These are phyloP conservation scores for Kurtzmaniella quercitrusa DNA, from an alignment of 1,139 yeast genomes.

Conservation along the genomic window DNA sequence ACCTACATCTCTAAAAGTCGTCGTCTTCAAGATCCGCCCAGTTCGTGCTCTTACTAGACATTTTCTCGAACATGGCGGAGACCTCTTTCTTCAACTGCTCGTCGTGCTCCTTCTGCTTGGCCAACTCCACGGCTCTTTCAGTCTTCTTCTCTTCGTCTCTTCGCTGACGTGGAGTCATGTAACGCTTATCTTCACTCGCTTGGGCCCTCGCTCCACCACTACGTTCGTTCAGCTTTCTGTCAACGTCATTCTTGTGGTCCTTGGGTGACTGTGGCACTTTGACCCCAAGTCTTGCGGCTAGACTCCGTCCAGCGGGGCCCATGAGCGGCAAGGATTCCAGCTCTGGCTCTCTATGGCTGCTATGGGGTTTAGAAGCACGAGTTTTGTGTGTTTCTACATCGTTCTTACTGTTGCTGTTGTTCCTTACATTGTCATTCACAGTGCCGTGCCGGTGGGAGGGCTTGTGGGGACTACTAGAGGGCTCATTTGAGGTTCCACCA, in stretches of 20 bases:
- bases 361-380: constrained; percentile 7
- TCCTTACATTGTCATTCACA: background rate
- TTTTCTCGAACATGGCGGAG: constrained; percentile 25
- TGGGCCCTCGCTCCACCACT: constrained; percentile 11
- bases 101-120: constrained; percentile 11
- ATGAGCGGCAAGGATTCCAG: constrained; percentile 7
- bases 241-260: background rate
- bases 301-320: constrained; percentile 13
- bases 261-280: background rate
- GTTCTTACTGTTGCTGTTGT: background rate
- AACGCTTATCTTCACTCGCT: constrained; percentile 10
- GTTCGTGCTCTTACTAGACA: constrained; percentile 24
- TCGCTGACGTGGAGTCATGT: constrained; percentile 10
- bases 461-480: background rate
- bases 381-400: background rate
- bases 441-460: background rate
- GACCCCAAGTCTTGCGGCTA: constrained; percentile 21
- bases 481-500: background rate
- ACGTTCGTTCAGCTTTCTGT: constrained; percentile 3
- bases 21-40: constrained; percentile 33
- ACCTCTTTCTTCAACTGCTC: constrained; percentile 24
- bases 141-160: constrained; percentile 3
- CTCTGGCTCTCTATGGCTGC: constrained; percentile 1
- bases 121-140: constrained; percentile 10
- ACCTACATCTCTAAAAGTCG: constrained; percentile 21